These are phyloP conservation scores for Protomyces arabidopsidicola DNA, from an alignment of 1,139 yeast genomes.

Conservation along the genomic window DNA sequence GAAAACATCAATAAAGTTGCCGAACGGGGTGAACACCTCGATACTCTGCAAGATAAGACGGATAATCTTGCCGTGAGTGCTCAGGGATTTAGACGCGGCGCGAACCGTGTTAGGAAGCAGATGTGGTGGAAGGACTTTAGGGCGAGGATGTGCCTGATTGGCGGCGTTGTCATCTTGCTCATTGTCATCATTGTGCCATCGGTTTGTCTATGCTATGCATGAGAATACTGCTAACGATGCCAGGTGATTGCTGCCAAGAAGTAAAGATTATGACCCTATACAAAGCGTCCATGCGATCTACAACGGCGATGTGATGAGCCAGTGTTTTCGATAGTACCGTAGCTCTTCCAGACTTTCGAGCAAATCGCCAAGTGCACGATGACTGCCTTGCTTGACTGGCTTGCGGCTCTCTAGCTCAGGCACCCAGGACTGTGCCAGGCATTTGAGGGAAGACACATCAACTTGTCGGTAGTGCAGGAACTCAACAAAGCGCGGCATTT, in stretches of 20 bases:
- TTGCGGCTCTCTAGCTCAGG: slow-evolving; percentile 52
- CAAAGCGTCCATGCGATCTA: background rate
- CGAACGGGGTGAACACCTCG: slow-evolving; percentile 80
- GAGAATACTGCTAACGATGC: background rate
- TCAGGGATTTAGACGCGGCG: slow-evolving; percentile 93
- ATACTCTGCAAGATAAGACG: slow-evolving; percentile 82
- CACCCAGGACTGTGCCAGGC: slow-evolving; percentile 73
- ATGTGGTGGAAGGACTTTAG: slow-evolving; percentile 99
- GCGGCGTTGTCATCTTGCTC: slow-evolving; percentile 73
- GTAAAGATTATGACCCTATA: background rate
- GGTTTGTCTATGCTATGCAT: slow-evolving; percentile 53
- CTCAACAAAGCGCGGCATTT: slow-evolving; percentile 70
- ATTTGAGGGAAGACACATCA: slow-evolving; percentile 82
- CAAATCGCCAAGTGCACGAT: slow-evolving; percentile 85
- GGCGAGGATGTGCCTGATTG: slow-evolving; percentile 86
- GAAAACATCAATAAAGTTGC: slow-evolving; percentile 77
- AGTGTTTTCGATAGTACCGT: slow-evolving; percentile 68
- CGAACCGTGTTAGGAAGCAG: slow-evolving; percentile 94
- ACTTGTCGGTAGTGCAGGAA: slow-evolving; percentile 69
- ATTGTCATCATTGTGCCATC: slow-evolving; percentile 87
- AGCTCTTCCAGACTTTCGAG: slow-evolving; percentile 81
- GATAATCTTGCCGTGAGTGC: slow-evolving; percentile 91
- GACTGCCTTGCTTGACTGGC: slow-evolving; percentile 62
- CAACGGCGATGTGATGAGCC: slow-evolving; percentile 36
- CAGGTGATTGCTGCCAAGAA: slow-evolving; percentile 26